Base-by-base conservation (phyloP, 345 rosid species). In the Bruguiera gymnorhiza region DNA sequence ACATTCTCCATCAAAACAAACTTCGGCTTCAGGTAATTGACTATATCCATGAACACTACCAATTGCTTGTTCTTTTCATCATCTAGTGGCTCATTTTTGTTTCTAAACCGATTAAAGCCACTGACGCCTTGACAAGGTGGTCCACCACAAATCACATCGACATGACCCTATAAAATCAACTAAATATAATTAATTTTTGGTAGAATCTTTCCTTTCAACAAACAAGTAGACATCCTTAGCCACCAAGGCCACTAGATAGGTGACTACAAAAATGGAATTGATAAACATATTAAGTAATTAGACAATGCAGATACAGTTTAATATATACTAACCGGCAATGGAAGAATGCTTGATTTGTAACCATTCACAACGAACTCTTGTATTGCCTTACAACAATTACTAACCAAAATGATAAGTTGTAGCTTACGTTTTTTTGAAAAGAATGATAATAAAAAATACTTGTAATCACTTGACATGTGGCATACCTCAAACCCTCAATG, bases 41-140 rank as follows among this genome's bases (percentile, higher is more conserved):
- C 93, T 6, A 87, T 77, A 4, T 90, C 79, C 98, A 88, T 93
- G 23, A 76, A 93, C 29, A 87, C 86, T 15, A 72, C 13, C 11
- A 89, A 82, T 29, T 93, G 93, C 58, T 77, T 81, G 70, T 93
- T 93, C 65, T 83, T 93, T 56, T 82, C 85, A 65, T 87, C 96
- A 0, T 73, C 68, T 27, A 90, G 63, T 2, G 98, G 98, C 10
- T 77, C 30, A 1, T 76, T 67, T 48, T 1, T 53, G 48, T 93
- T 80, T 46, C 96, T 85, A 27, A 81, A 86, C 19, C 97, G 78
- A 58, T 93, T 93, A 61, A 78, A 84, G 1, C 98, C 97, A 37
- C 93, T 93, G 20, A 93, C 75, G 0, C 98, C 98, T 80, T 93
- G 97, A 63, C 96, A 93, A 0, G 98, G 95, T 0, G 98, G 97